Evolutionary conservation across 192 early-diverging fungal species (phyloP).

Genomic region (Mortierella antarctica): DNA sequence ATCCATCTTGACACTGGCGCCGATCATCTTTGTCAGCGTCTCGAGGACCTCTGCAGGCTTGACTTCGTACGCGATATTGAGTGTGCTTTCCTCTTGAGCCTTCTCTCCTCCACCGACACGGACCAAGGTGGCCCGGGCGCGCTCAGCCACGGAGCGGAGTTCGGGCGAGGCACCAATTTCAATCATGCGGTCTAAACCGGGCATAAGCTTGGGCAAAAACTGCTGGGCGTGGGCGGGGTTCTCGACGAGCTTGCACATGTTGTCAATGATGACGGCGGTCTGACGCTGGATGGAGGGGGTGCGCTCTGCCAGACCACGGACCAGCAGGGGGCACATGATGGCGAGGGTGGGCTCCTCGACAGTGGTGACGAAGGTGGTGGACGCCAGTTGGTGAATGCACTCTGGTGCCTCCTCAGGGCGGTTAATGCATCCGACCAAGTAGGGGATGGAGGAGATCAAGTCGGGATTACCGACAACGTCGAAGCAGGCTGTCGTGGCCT

Average conservation of each 20-base stretch:
- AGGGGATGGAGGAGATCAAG: constrained; percentile 77
- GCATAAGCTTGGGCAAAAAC: constrained; percentile 82
- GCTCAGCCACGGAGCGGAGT: constrained; percentile 75
- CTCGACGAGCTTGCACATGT: constrained; percentile 91
- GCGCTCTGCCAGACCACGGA: constrained; percentile 76
- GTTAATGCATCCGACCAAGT: constrained; percentile 78
- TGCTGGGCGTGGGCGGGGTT: constrained; percentile 82
- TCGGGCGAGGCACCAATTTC: constrained; percentile 83
- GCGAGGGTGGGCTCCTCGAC: constrained; percentile 80
- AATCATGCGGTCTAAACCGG: constrained; percentile 78
- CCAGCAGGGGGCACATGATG: constrained; percentile 81
- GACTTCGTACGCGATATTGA: constrained; percentile 62
- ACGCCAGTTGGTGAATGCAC: constrained; percentile 79
- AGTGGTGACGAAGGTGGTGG: constrained; percentile 83
- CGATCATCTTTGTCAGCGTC: constrained; percentile 61
- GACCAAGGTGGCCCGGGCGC: constrained; percentile 74
- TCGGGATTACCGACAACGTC: constrained; percentile 82
- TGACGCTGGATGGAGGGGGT: constrained; percentile 76
- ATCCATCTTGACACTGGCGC: constrained; percentile 32
- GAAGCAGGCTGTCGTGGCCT: constrained; percentile 72
- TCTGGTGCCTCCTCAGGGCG: constrained; percentile 82
- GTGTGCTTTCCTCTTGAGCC: constrained; percentile 49
- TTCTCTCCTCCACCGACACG: constrained; percentile 70
- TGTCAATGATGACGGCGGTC: constrained; percentile 85
- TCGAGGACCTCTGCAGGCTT: constrained; percentile 57